Evolutionary conservation across 768 basidiomycete genomes (phyloP), one percentile per base, ranked within the genome.

Genomic region (Naganishia kalamii): DNA sequence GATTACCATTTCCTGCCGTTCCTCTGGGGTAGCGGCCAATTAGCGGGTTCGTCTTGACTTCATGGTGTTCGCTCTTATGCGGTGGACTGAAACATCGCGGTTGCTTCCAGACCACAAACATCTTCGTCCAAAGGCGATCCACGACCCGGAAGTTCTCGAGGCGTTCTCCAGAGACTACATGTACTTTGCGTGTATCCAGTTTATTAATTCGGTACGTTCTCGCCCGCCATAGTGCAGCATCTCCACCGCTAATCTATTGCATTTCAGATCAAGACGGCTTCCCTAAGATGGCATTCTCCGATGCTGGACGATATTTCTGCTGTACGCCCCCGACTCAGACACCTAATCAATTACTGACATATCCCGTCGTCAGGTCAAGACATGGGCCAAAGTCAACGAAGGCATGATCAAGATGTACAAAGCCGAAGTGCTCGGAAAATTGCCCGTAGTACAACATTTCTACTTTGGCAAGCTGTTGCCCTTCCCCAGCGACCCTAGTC

Each of bases 361-460:
- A 12, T 40, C 19, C 29, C 3, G 12, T 4, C 41, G 4, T 23
- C 63, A 71, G 71, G 76, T 81, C 70, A 80, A 80, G 70, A 78
- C 76, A 0, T 98, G 94, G 94, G 89, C 90, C 72, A 98, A 96
- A 77, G 91, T 97, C 69, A 97, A 98, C 77, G 79, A 82, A 5
- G 94, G 94, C 3, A 96, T 99, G 91, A 83, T 89, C 78, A 99
- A 97, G 78, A 98, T 99, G 94, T 98, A 93, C 80, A 82, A 83
- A 47, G 93, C 91, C 40, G 93, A 99, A 77, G 94, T 99, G 0
- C 82, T 98, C 12, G 88, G 87, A 65, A 97, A 97, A 73, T 86
- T 98, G 2, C 94, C 96, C 1, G 92, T 99, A 63, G 85, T 90
- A 40, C 94, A 98, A 78, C 96, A 99, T 78, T 93, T 97, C 77